Percentiles rank a stretch among this genome's conserved stretches.
Conservation (phyloP, 768 basidiomycete species). For the Cystofilobasidium bisporidii region DNA sequence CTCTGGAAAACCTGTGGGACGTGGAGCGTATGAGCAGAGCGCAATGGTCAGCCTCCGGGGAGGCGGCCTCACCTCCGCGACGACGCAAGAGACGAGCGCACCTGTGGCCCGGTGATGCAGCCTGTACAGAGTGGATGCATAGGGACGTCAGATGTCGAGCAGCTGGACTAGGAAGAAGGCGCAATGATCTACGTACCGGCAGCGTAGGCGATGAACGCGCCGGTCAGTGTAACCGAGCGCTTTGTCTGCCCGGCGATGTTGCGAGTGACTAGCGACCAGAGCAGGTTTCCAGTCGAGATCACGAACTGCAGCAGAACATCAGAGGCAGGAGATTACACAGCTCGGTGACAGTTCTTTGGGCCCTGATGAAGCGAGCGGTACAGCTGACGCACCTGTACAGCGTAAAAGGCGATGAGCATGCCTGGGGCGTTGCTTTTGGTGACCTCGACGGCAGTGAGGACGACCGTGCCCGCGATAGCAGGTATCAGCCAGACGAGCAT, state of each 20-base stretch:
- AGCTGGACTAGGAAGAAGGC: no score
- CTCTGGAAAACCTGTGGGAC: slow-evolving; percentile 49
- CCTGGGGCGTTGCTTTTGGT: slow-evolving; percentile 5
- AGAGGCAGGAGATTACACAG: no score
- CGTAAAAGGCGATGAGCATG: slow-evolving; percentile 19
- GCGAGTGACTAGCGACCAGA: background rate
- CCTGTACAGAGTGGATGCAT: background rate
- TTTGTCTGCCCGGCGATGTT: slow-evolving; percentile 44
- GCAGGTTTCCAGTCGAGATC: slow-evolving; percentile 5
- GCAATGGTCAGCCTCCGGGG: no score
- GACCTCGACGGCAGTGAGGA: slow-evolving; percentile 40
- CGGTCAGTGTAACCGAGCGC: slow-evolving; percentile 34
- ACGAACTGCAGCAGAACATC: slow-evolving; percentile 3
- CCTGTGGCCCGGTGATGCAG: slow-evolving; percentile 41
- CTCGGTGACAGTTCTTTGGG: no score
- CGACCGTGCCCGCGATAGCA: slow-evolving; percentile 47
- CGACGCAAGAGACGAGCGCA: no score
- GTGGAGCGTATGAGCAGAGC: slow-evolving; percentile 44
- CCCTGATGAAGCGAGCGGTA: no score
- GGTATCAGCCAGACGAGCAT: slow-evolving; percentile 47
- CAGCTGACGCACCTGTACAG: background rate
- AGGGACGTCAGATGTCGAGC: no score
- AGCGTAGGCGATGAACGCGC: slow-evolving; percentile 10
- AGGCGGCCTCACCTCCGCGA: no score
- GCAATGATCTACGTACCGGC: no score